Base-by-base conservation (phyloP, 2,329 filamentous ascomycete genomes). In the Lasiodiplodia sp. region DNA sequence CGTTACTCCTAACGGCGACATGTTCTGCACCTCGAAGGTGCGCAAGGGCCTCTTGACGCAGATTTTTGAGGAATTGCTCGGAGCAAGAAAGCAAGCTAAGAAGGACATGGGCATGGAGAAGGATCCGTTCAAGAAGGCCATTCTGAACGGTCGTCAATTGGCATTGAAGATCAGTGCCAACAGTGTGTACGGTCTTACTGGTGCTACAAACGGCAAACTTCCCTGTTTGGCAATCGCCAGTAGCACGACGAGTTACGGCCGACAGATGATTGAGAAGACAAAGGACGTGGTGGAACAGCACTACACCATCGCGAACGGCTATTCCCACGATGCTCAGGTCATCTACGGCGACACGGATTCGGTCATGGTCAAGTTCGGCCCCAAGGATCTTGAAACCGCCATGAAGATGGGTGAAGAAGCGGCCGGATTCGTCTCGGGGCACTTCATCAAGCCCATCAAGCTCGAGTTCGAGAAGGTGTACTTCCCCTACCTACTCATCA, bases 401-500 rank as follows among this genome's bases (percentile, higher is more conserved):
- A 99, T 99, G 96, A 94, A 92, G 76, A 85, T 99, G 28, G 96
- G 96, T n/a, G 88, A 97, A 76, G 94, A 99, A 79, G 96, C 96
- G 12, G 92, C 96, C 0, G 86, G 90, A 23, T 96, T 85, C 73
- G 96, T 99, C 51, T 97, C 96, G 4, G 87, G 88, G 56, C 97
- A 97, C 79, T 99, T 99, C 78, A 84, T 94, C 79, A 96, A 96
- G 77, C 96, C 96, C 4, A 99, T 99, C 86, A 99, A 98, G 83
- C 88, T 99, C 38, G 96, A 99, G 80, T 99, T 99, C 81, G 96
- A 99, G 80, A 99, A 99, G 82, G 95, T 99, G 0, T 99, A 99
- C 82, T 99, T 92, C 78, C 96, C 96, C 0, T 99, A 99, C 78
- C 86, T 99, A 40, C 86, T 99, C 64, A 99, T 99, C 89, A 99